Evolutionary conservation across 2,329 filamentous ascomycete genomes (phyloP).

Genomic region (Fusarium bactridioides): DNA sequence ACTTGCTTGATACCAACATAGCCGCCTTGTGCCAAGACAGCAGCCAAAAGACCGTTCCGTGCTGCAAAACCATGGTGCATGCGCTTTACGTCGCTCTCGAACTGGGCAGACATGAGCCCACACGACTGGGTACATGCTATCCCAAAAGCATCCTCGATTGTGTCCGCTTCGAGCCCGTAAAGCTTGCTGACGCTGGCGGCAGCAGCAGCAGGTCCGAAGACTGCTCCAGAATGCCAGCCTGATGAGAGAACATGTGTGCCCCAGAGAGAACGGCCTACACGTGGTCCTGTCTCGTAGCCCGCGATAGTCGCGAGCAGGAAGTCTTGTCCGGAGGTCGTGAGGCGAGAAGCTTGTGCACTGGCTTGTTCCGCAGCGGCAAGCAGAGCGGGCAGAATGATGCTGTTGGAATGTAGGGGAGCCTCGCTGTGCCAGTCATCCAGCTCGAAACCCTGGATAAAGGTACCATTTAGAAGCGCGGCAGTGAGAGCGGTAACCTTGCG

Average conservation of each 20-base stretch:
- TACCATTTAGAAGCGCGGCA: not conserved
- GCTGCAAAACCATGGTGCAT: slow-evolving; percentile 6
- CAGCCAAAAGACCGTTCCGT: not conserved
- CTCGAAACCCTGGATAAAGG: slow-evolving; percentile 4
- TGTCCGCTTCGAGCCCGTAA: not conserved
- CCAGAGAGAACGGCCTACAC: not conserved
- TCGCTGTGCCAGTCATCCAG: slow-evolving; percentile 5
- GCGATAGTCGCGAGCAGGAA: not conserved
- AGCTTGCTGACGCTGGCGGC: not conserved
- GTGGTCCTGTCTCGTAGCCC: not conserved
- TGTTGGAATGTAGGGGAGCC: slow-evolving; percentile 1
- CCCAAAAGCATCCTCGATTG: not conserved
- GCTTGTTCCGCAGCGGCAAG: not conserved
- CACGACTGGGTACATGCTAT: slow-evolving; percentile 1
- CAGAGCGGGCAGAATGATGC: not conserved
- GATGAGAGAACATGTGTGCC: slow-evolving; percentile 4
- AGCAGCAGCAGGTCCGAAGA: not conserved
- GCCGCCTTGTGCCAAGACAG: not conserved
- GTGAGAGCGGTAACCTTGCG: not conserved
- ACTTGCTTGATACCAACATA: slow-evolving; percentile 4
- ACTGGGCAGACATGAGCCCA: not conserved
- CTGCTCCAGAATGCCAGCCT: slow-evolving; percentile 3
- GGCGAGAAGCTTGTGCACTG: not conserved
- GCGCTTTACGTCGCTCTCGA: slow-evolving; percentile 3
- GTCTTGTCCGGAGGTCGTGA: not conserved